phyloP scores from a whole-genome alignment of 129 eudicot species.

The Scalesia atractyloides region DNA sequence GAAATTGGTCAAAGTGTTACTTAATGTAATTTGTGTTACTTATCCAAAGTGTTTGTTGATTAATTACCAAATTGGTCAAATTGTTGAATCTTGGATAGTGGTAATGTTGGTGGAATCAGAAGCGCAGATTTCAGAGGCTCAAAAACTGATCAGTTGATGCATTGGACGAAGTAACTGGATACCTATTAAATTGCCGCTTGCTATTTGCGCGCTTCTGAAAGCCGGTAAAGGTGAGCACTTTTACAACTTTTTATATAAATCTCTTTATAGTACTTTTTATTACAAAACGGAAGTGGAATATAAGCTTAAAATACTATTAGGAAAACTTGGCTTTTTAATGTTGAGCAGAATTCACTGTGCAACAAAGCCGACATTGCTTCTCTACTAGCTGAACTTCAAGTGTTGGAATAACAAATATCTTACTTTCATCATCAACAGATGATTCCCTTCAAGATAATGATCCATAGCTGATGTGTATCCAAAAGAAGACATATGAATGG shows the following conservation, averaged over 20 bases:
- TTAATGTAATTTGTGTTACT: too few species aligned
- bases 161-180: constrained; percentile 48
- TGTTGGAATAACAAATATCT: constrained; percentile 45
- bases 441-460: constrained; percentile 58
- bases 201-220: constrained; percentile 48
- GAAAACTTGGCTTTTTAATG: constrained; percentile 66
- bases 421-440: constrained; percentile 26
- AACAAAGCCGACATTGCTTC: constrained; percentile 35
- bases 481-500: too few species aligned
- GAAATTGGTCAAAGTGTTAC: too few species aligned
- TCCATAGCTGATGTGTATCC: too few species aligned
- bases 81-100: constrained; percentile 43
- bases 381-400: constrained; percentile 45
- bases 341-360: constrained; percentile 50
- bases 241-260: neutral
- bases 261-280: constrained; percentile 4
- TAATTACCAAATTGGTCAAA: neutral
- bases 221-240: constrained; percentile 52
- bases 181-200: constrained; percentile 59
- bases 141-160: constrained; percentile 44
- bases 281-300: neutral
- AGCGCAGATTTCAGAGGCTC: constrained; percentile 52
- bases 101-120: constrained; percentile 60
- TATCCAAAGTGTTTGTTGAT: neutral
- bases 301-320: constrained; percentile 17